Conservation (phyloP, 1,284 basidiomycete genomes). For the Heterobasidion irregulare region DNA sequence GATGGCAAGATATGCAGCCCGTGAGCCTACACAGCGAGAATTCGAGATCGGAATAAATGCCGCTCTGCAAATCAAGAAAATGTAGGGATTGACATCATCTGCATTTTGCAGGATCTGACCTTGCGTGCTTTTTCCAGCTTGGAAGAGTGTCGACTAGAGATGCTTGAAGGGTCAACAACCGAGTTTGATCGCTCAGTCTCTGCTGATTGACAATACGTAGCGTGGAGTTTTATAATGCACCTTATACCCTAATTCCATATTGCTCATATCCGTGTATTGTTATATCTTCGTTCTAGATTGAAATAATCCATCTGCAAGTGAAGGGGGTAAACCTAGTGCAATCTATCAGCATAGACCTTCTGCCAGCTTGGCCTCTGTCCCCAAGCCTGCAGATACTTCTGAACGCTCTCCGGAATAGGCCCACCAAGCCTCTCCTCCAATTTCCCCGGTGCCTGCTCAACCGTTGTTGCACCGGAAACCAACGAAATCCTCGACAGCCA, state of each 20-base stretch:
- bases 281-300: background rate
- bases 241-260: background rate
- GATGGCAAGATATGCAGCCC: conserved; percentile 55
- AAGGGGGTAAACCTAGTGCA: background rate
- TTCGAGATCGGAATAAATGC: conserved; percentile 60
- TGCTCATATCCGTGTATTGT: background rate
- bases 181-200: conserved; percentile 19
- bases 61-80: conserved; percentile 51
- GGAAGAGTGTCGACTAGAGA: conserved; percentile 52
- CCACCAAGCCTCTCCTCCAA: conserved; percentile 34
- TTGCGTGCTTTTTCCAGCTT: conserved; percentile 28
- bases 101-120: background rate
- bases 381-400: conserved; percentile 43
- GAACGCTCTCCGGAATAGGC: conserved; percentile 30
- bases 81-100: conserved; percentile 25
- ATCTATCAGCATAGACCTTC: conserved; percentile 36
- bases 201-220: background rate
- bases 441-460: conserved; percentile 19
- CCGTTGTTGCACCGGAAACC: conserved; percentile 1
- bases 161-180: conserved; percentile 45
- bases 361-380: conserved; percentile 47
- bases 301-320: no score
- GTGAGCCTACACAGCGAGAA: conserved; percentile 64
- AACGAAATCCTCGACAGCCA: conserved; percentile 9
- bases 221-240: no score